Conservation (phyloP, 2,329 filamentous ascomycete species). For the Aspergillus tubingensis region DNA sequence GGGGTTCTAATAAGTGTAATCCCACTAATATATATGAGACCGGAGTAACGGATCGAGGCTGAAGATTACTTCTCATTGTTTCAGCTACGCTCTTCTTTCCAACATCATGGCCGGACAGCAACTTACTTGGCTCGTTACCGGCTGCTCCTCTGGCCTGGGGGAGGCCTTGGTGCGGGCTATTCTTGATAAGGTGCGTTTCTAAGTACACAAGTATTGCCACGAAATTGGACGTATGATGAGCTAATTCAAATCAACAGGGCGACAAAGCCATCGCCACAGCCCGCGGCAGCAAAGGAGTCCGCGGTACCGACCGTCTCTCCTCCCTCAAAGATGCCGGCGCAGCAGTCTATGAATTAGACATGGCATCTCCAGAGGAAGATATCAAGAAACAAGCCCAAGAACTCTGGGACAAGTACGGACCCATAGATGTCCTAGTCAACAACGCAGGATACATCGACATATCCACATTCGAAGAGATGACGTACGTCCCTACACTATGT, state of each 20-base stretch:
- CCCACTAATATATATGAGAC: too few relatives aligned
- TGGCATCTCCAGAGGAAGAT: not conserved
- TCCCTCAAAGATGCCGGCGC: not conserved
- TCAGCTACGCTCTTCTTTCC: not conserved
- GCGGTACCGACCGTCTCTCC: not conserved
- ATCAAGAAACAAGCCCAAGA: not conserved
- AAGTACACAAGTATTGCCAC: too few relatives aligned
- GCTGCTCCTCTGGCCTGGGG: not conserved
- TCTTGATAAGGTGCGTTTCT: not conserved
- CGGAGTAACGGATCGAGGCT: too few relatives aligned
- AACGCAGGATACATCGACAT: not conserved
- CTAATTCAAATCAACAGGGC: not conserved
- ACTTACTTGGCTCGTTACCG: not conserved
- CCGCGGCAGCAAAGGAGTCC: not conserved
- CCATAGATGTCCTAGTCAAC: not conserved
- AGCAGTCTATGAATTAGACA: not conserved
- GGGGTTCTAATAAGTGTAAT: too few relatives aligned
- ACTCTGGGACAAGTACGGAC: not conserved
- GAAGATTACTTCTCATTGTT: too few relatives aligned
- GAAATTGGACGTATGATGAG: not conserved
- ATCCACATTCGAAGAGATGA: conserved; percentile 6
- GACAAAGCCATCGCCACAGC: not conserved
- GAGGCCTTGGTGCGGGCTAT: not conserved
- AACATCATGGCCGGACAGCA: not conserved
- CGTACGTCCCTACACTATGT: not conserved